Base-by-base conservation (phyloP, 2,329 filamentous ascomycete genomes). In the Exophiala dermatitidis region DNA sequence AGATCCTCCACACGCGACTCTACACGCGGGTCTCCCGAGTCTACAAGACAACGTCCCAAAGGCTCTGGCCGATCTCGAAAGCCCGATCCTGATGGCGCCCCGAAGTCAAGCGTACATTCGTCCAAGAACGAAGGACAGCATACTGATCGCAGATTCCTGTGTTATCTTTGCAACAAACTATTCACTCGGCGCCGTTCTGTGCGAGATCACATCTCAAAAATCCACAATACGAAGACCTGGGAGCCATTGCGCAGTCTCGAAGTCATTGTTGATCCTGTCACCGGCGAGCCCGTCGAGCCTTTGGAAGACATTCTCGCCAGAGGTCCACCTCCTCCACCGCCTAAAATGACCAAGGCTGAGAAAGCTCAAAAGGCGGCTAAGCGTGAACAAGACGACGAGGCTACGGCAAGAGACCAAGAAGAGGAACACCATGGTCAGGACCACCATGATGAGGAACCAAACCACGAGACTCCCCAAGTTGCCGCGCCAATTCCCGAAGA, bases 101-200 rank as follows among this genome's bases (percentile, higher is more conserved):
- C 47, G 29, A 56, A 59, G 29, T 61, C 60, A 3, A 53, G 56
- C 7, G 43, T 61, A 26, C 61, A 63, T 44, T 63, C 61, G 4
- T 63, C 61, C 31, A 63, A 63, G 46, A 63, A 63, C 38, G 61
- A 63, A 56, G 61, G 61, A 3, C 61, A 63, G 40, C 61, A 63
- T 49, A 63, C 61, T 5, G 61, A 63, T 52, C 56, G 57, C 26
- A 52, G 61, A 50, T 63, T 61, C 40, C 57, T 63, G n/a, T 63
- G 61, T 43, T 63, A 63, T 41, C 50, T 63, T 26, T 63, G 61
- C 45, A 40, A 61, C 50, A 63, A 63, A 46, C 57, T 63, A 12
- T 63, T 63, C 32, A 63, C 61, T 2, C 52, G 61, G 31, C 54
- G 61, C 33, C 54, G 61, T 28, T 63, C 61, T 7, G 61, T 63